Percentiles rank a stretch among this genome's conserved stretches.
phyloP scores from a whole-genome alignment of 176 grass and related monocot genomes.

The Poa annua region DNA sequence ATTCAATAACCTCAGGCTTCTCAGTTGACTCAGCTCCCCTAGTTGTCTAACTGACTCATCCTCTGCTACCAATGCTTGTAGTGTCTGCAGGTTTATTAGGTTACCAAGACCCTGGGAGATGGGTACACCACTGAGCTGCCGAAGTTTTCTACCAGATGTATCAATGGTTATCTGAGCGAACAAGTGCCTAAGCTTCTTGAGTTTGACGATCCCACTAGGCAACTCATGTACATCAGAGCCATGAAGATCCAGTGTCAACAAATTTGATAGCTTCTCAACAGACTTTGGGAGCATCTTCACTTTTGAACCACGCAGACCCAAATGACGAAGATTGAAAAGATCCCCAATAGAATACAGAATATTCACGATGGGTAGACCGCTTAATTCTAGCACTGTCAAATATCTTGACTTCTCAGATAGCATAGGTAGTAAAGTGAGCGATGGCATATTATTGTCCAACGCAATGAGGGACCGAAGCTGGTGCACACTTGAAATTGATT shows the following conservation, averaged over 20 bases:
- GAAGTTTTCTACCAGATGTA: not conserved
- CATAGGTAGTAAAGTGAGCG: not conserved
- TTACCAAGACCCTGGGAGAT: not conserved
- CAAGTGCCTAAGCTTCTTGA: conserved; percentile 20
- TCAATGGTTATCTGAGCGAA: not conserved
- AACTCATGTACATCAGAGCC: not conserved
- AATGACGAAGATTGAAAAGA: conserved; percentile 29
- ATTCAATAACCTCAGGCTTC: conserved; percentile 32
- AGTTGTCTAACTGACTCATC: not conserved
- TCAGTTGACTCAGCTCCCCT: conserved; percentile 32
- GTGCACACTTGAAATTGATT: no score
- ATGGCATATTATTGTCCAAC: not conserved
- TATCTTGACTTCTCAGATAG: not conserved
- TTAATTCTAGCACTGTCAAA: conserved; percentile 21
- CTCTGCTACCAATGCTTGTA: conserved; percentile 21
- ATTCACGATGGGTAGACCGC: not conserved
- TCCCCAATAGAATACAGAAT: conserved; percentile 19
- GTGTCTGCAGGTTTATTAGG: conserved; percentile 39
- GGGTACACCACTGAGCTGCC: not conserved
- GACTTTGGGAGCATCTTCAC: no score
- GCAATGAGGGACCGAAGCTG: not conserved
- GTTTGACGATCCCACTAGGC: not conserved
- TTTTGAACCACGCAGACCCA: no score
- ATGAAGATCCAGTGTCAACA: not conserved
- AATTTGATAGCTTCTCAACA: no score